Percentiles rank a stretch among this genome's conserved stretches.
These are phyloP conservation scores for Oryza brachyantha DNA, from an alignment of 176 grass and related monocot species.

Conservation along the genomic window DNA sequence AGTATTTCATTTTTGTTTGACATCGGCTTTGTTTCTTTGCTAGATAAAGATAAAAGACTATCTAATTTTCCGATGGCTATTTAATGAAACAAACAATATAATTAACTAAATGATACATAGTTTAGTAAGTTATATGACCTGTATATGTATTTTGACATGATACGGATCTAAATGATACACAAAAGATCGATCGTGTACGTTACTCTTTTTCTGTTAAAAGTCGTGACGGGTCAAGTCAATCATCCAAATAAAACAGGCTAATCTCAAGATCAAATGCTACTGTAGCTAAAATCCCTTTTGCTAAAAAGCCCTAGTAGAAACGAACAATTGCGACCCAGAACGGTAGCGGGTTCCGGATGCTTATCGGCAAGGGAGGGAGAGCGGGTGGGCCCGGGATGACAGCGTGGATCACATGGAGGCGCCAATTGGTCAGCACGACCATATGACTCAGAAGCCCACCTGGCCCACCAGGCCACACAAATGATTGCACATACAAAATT, in stretches of 20 bases:
- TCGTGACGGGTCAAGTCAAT: too few relatives aligned
- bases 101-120: too few relatives aligned
- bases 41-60: too few relatives aligned
- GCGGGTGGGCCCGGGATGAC: slow-evolving; percentile 10
- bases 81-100: too few relatives aligned
- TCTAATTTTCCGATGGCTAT: too few relatives aligned
- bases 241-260: neutral
- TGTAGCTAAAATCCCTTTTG: neutral
- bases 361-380: neutral
- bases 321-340: neutral
- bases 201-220: too few relatives aligned
- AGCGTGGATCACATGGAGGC: slow-evolving; percentile 37
- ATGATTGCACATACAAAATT: slow-evolving; percentile 14
- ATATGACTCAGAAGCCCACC: neutral
- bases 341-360: neutral
- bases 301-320: neutral
- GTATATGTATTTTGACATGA: too few relatives aligned
- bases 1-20: neutral
- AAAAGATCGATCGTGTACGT: too few relatives aligned
- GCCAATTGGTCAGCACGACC: slow-evolving; percentile 21
- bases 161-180: too few relatives aligned
- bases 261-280: neutral
- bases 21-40: too few relatives aligned
- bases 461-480: too few relatives aligned
- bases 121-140: too few relatives aligned